Conservation (phyloP, 345 rosid genomes). For the Conringia planisiliqua region DNA sequence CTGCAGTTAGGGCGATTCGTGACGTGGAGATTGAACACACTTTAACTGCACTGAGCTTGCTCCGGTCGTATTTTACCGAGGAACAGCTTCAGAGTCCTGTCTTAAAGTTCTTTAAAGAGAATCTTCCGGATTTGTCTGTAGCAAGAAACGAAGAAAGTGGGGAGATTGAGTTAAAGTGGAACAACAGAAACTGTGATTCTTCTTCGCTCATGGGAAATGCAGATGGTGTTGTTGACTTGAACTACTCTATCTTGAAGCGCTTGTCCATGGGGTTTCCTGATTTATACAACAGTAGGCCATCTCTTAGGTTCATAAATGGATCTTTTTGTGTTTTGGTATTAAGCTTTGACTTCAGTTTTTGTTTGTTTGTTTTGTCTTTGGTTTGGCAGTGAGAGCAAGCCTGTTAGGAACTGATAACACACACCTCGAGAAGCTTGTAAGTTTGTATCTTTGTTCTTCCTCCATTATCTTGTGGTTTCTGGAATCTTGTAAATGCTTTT, state of each 20-base stretch:
- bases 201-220: conserved; percentile 23
- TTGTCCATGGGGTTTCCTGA: conserved; percentile 55
- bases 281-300: conserved; percentile 33
- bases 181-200: conserved; percentile 35
- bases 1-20: conserved; percentile 69
- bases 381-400: conserved; percentile 49
- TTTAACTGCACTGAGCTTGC: conserved; percentile 54
- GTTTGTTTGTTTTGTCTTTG: background rate
- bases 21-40: conserved; percentile 68
- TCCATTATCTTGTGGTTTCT: background rate
- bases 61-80: conserved; percentile 51
- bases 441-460: conserved; percentile 19
- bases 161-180: conserved; percentile 50
- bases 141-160: conserved; percentile 45
- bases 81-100: conserved; percentile 57
- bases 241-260: conserved; percentile 49
- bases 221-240: conserved; percentile 37
- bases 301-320: conserved; percentile 21
- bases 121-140: conserved; percentile 51
- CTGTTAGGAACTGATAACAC: conserved; percentile 43
- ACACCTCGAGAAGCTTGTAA: conserved; percentile 52
- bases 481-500: background rate
- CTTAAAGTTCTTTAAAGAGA: conserved; percentile 56
- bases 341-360: conserved; percentile 6
- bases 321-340: background rate